phyloP scores from a whole-genome alignment of 2,329 filamentous ascomycete species.

The Elsinoe perseae region DNA sequence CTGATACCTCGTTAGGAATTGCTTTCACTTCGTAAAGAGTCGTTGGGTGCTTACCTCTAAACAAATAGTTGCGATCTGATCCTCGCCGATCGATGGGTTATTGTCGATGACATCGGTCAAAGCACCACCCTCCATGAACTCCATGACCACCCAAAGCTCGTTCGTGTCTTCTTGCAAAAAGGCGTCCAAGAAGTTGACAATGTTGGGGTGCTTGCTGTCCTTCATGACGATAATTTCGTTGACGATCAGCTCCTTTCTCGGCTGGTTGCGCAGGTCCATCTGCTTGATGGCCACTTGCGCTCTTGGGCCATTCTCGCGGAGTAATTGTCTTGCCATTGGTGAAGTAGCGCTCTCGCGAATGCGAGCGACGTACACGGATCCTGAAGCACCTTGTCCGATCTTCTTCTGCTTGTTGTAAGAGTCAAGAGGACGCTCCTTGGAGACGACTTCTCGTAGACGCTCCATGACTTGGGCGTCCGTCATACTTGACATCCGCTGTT shows the following conservation, averaged over 20 bases:
- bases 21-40: not conserved
- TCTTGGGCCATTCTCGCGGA: slow-evolving; percentile 69
- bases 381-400: slow-evolving; percentile 96
- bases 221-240: slow-evolving; percentile 99
- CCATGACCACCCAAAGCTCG: slow-evolving; percentile 99
- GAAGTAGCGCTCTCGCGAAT: slow-evolving; percentile 85
- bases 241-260: slow-evolving; percentile 94
- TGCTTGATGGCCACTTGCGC: slow-evolving; percentile 98
- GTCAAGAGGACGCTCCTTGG: slow-evolving; percentile 85
- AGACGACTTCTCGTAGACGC: slow-evolving; percentile 86
- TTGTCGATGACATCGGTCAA: slow-evolving; percentile 98
- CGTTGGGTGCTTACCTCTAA: slow-evolving; percentile 65
- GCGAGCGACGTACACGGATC: slow-evolving; percentile 94
- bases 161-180: slow-evolving; percentile 91
- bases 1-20: slow-evolving; percentile 42
- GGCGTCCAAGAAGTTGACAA: slow-evolving; percentile 96
- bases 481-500: slow-evolving; percentile 98
- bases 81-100: slow-evolving; percentile 85
- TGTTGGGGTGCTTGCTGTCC: slow-evolving; percentile 95
- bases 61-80: slow-evolving; percentile 96
- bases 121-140: slow-evolving; percentile 98
- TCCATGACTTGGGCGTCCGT: slow-evolving; percentile 95
- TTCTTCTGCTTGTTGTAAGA: slow-evolving; percentile 99
- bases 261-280: slow-evolving; percentile 97
- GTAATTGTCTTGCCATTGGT: slow-evolving; percentile 65